Base-by-base conservation (phyloP, 1,284 basidiomycete species). In the Pterulicium gracile region DNA sequence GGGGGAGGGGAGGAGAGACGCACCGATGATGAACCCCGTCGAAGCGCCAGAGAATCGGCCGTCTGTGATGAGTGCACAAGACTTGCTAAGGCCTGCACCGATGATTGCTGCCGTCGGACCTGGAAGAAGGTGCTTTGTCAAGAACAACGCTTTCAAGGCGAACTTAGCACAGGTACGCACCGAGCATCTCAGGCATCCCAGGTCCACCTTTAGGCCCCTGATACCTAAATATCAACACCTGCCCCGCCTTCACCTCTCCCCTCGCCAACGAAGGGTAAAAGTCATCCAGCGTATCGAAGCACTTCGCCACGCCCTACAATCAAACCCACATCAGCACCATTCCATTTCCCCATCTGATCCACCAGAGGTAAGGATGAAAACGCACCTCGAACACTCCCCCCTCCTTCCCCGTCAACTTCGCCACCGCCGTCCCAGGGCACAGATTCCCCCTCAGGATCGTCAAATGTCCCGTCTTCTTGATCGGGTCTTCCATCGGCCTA, bases 341-440 rank as follows among this genome's bases (percentile, higher is more conserved):
- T n/a, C n/a, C n/a, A 32, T n/a, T 10, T 10, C 27, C 27, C n/a
- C 27, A 32, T 10, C 7, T 7, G n/a, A 32, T 10, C 7, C 27
- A 32, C 27, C 18, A 50, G 39, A 39, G 40, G 40, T 15, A 18
- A 36, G 32, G 23, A 43, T 43, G 36, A 27, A 50, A 43, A 45
- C 68, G 50, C 45, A 85, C 87, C 69, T 88, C 81, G 60, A 98
- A 98, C 32, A 69, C 72, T 43, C 84, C 63, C 3, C 95, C 95
- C 66, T 98, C 95, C 65, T 97, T 96, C 18, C 95, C 94, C 7
- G 95, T 98, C 52, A 98, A 73, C 67, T 98, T 98, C 44, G 92
- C 89, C 10, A 98, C 94, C 27, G 93, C 89, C 3, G 88, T 86
- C 36, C 79, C 91, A 3, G 94, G 94, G 1, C 89, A 87, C 42